Evolutionary conservation across 345 rosid genomes (phyloP).

Genomic region (Syzygium jambos): DNA sequence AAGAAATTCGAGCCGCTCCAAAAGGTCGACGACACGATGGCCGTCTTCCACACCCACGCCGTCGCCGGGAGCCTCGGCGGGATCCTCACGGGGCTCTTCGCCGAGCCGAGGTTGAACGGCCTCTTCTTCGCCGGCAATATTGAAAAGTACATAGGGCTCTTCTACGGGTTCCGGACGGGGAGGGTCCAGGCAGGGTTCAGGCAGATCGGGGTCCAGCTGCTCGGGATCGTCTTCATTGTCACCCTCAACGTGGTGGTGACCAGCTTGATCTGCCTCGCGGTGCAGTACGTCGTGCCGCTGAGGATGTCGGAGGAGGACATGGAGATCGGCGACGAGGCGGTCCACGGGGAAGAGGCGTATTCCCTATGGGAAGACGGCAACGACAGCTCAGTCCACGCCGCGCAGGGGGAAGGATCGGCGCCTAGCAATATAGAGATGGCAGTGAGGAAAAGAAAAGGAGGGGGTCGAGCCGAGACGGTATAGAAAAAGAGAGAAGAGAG

Average conservation of each 20-base stretch:
- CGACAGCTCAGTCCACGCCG: not conserved
- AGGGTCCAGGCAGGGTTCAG: slow-evolving; percentile 9
- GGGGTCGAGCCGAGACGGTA: not conserved
- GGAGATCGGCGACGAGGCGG: slow-evolving; percentile 39
- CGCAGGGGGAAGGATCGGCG: not conserved
- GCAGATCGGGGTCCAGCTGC: slow-evolving; percentile 32
- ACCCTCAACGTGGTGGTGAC: slow-evolving; percentile 17
- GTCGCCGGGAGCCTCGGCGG: slow-evolving; percentile 41
- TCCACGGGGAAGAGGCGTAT: slow-evolving; percentile 36
- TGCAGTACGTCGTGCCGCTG: slow-evolving; percentile 19
- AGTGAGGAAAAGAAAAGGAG: not conserved
- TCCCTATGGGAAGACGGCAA: slow-evolving; percentile 23
- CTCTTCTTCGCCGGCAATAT: not conserved
- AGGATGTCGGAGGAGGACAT: slow-evolving; percentile 38
- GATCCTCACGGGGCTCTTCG: slow-evolving; percentile 28
- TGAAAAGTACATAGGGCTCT: slow-evolving; percentile 19
- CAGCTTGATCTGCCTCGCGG: slow-evolving; percentile 21
- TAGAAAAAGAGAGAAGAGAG: not conserved
- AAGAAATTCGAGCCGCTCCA: slow-evolving; percentile 26
- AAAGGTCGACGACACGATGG: slow-evolving; percentile 47
- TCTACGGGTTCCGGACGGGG: slow-evolving; percentile 23
- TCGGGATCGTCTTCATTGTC: slow-evolving; percentile 14
- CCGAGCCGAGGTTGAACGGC: slow-evolving; percentile 22
- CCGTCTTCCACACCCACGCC: slow-evolving; percentile 42
- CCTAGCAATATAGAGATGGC: not conserved